These are phyloP conservation scores for Arthrobotrys musiformis DNA, from an alignment of 2,329 filamentous ascomycete genomes.

Conservation along the genomic window DNA sequence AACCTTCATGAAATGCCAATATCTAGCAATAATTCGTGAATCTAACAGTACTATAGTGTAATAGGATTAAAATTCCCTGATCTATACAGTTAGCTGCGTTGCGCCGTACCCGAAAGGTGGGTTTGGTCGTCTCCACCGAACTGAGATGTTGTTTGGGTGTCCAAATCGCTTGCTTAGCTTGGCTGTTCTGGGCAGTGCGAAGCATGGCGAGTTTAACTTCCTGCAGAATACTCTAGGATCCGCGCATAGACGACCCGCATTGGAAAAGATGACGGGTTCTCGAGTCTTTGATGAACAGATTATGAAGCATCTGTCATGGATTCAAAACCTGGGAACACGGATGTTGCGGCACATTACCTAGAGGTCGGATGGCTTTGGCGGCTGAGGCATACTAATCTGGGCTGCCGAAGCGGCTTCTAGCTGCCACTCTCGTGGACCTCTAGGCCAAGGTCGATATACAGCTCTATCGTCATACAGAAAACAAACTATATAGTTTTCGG, in stretches of 20 bases:
- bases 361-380: background rate
- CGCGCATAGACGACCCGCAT: background rate
- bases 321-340: background rate
- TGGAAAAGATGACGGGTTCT: background rate
- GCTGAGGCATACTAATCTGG: background rate
- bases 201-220: background rate
- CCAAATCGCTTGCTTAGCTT: constrained; percentile 1
- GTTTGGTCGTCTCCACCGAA: background rate
- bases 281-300: background rate
- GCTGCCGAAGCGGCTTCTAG: background rate
- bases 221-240: background rate
- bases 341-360: background rate
- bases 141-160: background rate
- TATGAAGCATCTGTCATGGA: background rate
- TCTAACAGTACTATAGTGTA: too few species aligned
- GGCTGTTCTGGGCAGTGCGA: constrained; percentile 4
- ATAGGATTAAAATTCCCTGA: background rate
- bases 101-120: background rate
- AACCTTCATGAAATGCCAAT: background rate
- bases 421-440: background rate
- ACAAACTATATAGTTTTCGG: background rate
- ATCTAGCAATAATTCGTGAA: background rate
- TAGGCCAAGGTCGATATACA: too few species aligned
- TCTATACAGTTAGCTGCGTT: background rate
- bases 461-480: background rate